phyloP scores from a whole-genome alignment of 306 rosid species.

The Fagus sylvatica region DNA sequence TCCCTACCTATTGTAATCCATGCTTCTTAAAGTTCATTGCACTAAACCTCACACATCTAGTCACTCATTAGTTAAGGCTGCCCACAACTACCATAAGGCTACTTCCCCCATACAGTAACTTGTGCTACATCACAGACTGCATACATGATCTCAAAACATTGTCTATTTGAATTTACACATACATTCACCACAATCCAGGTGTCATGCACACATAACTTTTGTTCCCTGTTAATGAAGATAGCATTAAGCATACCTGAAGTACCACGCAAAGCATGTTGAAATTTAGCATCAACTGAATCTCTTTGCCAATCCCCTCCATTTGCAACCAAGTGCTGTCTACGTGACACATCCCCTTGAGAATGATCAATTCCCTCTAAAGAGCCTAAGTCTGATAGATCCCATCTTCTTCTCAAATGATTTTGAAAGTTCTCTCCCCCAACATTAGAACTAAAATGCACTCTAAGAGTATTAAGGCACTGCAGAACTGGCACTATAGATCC shows the following conservation, averaged over 20 bases:
- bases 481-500: constrained; percentile 82
- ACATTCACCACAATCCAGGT: background rate
- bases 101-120: background rate
- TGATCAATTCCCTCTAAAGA: constrained; percentile 40
- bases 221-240: constrained; percentile 10
- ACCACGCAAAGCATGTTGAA: constrained; percentile 33
- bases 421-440: constrained; percentile 51
- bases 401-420: constrained; percentile 59
- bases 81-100: background rate
- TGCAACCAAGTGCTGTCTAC: constrained; percentile 19
- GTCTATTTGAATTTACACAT: background rate
- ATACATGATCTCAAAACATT: background rate
- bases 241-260: constrained; percentile 44
- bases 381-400: constrained; percentile 56
- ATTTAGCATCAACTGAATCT: constrained; percentile 29
- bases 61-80: background rate
- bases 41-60: background rate
- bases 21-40: background rate
- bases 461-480: constrained; percentile 77
- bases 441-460: constrained; percentile 63
- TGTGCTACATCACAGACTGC: background rate
- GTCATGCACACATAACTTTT: background rate
- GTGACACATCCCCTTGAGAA: constrained; percentile 24
- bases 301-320: constrained; percentile 21
- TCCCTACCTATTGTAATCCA: background rate